Percentiles rank a stretch among this genome's conserved stretches.
These are phyloP conservation scores for Trebouxia sp. DNA, from an alignment of 139 green algal species.

Conservation along the genomic window DNA sequence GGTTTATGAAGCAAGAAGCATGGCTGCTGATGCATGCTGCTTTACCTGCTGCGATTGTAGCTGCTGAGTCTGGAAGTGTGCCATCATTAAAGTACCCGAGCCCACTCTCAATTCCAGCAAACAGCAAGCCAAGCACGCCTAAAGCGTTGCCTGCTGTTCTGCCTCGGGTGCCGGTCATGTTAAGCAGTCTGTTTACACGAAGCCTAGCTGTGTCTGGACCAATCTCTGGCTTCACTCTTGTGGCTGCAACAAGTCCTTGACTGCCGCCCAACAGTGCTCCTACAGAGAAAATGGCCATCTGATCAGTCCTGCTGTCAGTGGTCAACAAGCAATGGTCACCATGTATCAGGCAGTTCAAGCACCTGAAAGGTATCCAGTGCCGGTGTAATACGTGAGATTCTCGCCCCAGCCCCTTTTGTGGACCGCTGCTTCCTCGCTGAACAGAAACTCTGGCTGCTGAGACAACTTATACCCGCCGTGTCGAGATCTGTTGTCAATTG, in stretches of 20 bases:
- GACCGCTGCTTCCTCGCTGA: conserved; percentile 80
- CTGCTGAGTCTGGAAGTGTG: conserved; percentile 55
- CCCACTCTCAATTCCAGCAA: conserved; percentile 65
- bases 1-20: background rate
- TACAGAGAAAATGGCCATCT: background rate
- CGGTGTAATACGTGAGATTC: conserved; percentile 92
- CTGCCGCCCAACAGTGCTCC: conserved; percentile 54
- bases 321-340: background rate
- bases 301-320: background rate
- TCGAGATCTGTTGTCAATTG: conserved; percentile 27
- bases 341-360: background rate
- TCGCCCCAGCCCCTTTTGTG: conserved; percentile 78
- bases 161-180: conserved; percentile 63
- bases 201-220: conserved; percentile 41
- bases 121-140: conserved; percentile 82
- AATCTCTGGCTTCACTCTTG: conserved; percentile 35
- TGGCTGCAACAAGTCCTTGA: conserved; percentile 38
- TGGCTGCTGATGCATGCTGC: background rate
- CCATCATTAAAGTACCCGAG: conserved; percentile 60
- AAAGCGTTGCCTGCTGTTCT: conserved; percentile 65
- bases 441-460: conserved; percentile 84
- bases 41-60: conserved; percentile 64
- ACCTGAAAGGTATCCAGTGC: conserved; percentile 82
- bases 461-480: conserved; percentile 44
- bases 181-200: conserved; percentile 77